A percentile compares a stretch with the other conserved stretches of the same genome.
Evolutionary conservation across 441 rosid species (phyloP).

Genomic region (Mallotus japonicus): DNA sequence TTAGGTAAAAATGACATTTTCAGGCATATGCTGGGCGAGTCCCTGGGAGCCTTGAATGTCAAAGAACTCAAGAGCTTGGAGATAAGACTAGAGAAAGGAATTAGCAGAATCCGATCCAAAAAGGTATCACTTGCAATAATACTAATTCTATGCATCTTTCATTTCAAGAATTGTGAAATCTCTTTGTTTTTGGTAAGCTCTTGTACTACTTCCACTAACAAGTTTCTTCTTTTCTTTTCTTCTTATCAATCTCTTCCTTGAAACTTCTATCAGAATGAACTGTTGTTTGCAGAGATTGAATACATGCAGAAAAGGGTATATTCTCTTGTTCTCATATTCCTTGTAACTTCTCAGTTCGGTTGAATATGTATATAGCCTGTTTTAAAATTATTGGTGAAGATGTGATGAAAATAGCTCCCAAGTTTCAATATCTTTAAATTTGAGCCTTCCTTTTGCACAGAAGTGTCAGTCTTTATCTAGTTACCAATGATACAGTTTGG

Average conservation of each 20-base stretch:
- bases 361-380: neutral
- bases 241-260: neutral
- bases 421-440: no score
- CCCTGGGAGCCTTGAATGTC: constrained; percentile 42
- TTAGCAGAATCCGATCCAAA: constrained; percentile 80
- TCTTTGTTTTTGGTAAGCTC: neutral
- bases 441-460: no score
- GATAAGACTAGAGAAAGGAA: constrained; percentile 72
- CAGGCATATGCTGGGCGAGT: constrained; percentile 89
- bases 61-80: constrained; percentile 75
- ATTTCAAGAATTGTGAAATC: neutral
- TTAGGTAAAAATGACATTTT: neutral
- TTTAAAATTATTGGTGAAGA: no score
- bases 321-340: neutral
- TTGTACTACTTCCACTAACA: constrained; percentile 6
- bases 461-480: no score
- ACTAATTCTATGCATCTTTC: neutral
- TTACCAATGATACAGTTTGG: no score
- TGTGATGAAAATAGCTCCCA: no score
- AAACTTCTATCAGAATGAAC: constrained; percentile 51
- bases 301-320: constrained; percentile 64
- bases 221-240: neutral
- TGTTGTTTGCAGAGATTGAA: constrained; percentile 64
- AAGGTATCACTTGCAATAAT: constrained; percentile 44
- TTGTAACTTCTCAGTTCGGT: neutral